A percentile compares a stretch with the other conserved stretches of the same genome.
Conservation (phyloP, 768 basidiomycete genomes). For the Pulveroboletus ravenelii region DNA sequence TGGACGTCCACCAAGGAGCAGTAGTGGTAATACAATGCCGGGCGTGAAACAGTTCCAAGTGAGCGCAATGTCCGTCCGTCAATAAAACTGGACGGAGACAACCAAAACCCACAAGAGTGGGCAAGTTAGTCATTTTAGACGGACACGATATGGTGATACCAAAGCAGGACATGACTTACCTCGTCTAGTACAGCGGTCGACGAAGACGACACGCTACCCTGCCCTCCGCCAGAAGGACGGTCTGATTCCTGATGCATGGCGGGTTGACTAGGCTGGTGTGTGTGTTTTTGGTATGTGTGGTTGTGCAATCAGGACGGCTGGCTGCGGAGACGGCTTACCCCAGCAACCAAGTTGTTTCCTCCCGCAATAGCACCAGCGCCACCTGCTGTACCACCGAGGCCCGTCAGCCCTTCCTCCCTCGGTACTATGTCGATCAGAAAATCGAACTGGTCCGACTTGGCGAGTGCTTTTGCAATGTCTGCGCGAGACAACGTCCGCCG, state of each 20-base stretch:
- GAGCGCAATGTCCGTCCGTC: neutral
- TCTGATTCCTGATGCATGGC: constrained; percentile 24
- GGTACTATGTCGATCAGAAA: constrained; percentile 97
- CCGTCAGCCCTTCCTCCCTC: constrained; percentile 55
- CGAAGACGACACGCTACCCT: constrained; percentile 17
- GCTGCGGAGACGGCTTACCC: constrained; percentile 15
- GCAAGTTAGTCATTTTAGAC: neutral
- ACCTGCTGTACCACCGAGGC: constrained; percentile 4
- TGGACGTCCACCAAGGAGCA: neutral
- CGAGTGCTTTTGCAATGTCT: constrained; percentile 89
- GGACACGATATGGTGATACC: neutral
- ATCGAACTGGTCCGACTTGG: constrained; percentile 94
- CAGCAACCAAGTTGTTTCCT: constrained; percentile 20
- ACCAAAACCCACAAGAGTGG: neutral
- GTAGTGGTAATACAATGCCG: constrained; percentile 3
- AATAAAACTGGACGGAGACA: constrained; percentile 21
- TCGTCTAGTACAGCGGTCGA: constrained; percentile 25
- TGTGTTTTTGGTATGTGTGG: neutral
- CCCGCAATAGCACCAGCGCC: constrained; percentile 1
- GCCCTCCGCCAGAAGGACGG: constrained; percentile 16
- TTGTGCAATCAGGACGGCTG: neutral
- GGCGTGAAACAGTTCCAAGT: neutral
- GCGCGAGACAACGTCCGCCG: constrained; percentile 91
- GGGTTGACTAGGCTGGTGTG: constrained; percentile 22
- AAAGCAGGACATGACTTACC: constrained; percentile 1